Conservation (phyloP, 805 yeast genomes). For the Candida qinlingensis region DNA sequence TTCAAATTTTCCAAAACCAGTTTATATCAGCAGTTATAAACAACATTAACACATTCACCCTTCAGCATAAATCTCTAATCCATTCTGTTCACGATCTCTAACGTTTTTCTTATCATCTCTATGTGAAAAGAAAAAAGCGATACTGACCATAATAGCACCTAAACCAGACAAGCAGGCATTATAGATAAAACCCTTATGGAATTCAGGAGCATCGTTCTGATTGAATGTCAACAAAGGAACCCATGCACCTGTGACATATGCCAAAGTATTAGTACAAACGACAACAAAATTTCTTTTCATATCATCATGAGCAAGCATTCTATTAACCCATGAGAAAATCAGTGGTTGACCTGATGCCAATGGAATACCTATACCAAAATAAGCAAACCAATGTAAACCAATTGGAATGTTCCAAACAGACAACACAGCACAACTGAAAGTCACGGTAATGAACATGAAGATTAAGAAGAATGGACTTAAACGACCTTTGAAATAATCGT, state of each 20-base stretch:
- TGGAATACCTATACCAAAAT: constrained; percentile 43
- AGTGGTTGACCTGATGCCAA: constrained; percentile 50
- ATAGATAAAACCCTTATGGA: constrained; percentile 34
- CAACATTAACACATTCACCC: not conserved
- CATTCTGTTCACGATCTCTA: not conserved
- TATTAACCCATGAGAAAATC: constrained; percentile 52
- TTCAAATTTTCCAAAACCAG: not conserved
- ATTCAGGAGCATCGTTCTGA: constrained; percentile 32
- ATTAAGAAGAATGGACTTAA: constrained; percentile 33
- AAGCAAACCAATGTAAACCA: constrained; percentile 46
- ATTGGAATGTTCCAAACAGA: constrained; percentile 45
- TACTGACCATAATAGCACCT: constrained; percentile 1
- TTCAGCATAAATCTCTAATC: not conserved
- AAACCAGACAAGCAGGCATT: constrained; percentile 21
- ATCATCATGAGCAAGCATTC: constrained; percentile 33
- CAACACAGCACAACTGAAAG: constrained; percentile 38
- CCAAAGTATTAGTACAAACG: constrained; percentile 35
- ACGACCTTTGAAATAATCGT: constrained; percentile 32
- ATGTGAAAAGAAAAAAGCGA: not conserved
- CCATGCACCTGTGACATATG: constrained; percentile 38
- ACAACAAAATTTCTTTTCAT: constrained; percentile 33
- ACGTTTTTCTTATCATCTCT: constrained; percentile 3
- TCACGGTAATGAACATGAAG: constrained; percentile 33
- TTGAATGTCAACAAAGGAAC: constrained; percentile 38
- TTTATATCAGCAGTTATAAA: not conserved